These are phyloP conservation scores for Lachancea fermentati DNA, from an alignment of 805 yeast species.

Conservation along the genomic window DNA sequence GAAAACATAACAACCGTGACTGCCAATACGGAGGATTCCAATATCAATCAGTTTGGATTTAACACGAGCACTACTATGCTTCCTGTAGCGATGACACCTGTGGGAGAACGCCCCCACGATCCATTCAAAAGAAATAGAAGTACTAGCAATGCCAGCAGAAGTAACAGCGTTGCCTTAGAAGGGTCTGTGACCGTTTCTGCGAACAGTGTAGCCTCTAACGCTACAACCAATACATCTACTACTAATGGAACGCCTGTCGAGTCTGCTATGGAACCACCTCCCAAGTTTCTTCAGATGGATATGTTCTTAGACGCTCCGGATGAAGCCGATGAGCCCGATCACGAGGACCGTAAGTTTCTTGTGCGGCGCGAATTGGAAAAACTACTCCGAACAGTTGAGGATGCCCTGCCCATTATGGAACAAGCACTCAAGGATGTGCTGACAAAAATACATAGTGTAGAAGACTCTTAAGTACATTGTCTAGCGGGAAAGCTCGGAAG, in stretches of 20 bases:
- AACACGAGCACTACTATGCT: constrained; percentile 45
- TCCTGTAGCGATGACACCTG: constrained; percentile 75
- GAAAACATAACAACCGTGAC: constrained; percentile 10
- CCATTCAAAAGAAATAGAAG: constrained; percentile 10
- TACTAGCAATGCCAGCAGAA: constrained; percentile 6
- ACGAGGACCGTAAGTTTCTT: constrained; percentile 25
- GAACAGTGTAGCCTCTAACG: not conserved
- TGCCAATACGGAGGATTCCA: constrained; percentile 18
- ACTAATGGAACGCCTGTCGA: constrained; percentile 3
- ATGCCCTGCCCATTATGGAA: constrained; percentile 27
- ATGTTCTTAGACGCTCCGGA: constrained; percentile 27
- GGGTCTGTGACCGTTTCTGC: not conserved
- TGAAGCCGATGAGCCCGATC: constrained; percentile 10
- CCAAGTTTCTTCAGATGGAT: constrained; percentile 22
- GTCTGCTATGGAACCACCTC: constrained; percentile 24
- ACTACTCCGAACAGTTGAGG: constrained; percentile 27
- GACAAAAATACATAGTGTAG: constrained; percentile 2
- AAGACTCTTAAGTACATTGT: not conserved
- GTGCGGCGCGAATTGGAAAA: constrained; percentile 28
- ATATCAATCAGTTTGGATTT: constrained; percentile 64
- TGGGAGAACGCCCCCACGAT: constrained; percentile 48
- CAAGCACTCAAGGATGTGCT: constrained; percentile 20
- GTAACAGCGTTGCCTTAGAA: constrained; percentile 9
- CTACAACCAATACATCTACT: not conserved
- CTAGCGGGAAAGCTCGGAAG: too few species aligned